A percentile compares a stretch with the other conserved stretches of the same genome.
Evolutionary conservation across 306 rosid species (phyloP).

Genomic region (Lathyrus aphaca): DNA sequence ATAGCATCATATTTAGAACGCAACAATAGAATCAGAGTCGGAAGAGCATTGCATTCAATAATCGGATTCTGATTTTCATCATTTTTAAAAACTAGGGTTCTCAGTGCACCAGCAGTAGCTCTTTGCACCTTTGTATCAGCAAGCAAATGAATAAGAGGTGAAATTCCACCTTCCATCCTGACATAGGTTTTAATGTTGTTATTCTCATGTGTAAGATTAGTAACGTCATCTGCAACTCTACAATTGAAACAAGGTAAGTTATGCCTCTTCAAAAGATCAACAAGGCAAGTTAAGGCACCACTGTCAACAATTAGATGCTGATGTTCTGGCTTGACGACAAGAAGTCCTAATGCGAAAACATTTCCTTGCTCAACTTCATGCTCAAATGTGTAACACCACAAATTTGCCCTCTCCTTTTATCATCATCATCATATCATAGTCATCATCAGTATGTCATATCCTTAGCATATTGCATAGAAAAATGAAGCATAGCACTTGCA

Average conservation of each 20-base stretch:
- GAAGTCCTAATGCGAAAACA: slow-evolving; percentile 95
- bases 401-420: too few species aligned
- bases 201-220: slow-evolving; percentile 98
- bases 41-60: slow-evolving; percentile 98
- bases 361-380: slow-evolving; percentile 98
- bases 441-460: too few species aligned
- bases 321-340: slow-evolving; percentile 99
- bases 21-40: slow-evolving; percentile 93
- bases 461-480: too few species aligned
- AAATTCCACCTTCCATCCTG: slow-evolving; percentile 99
- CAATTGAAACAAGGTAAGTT: slow-evolving; percentile 75
- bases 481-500: too few species aligned
- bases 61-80: slow-evolving; percentile 97
- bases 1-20: slow-evolving; percentile 93
- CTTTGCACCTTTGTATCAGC: slow-evolving; percentile 94
- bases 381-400: too few species aligned
- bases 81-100: slow-evolving; percentile 93
- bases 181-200: slow-evolving; percentile 89
- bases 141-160: slow-evolving; percentile 93
- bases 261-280: slow-evolving; percentile 83
- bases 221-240: slow-evolving; percentile 94
- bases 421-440: too few species aligned
- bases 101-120: slow-evolving; percentile 96
- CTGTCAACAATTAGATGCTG: slow-evolving; percentile 90
- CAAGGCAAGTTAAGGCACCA: slow-evolving; percentile 84